Evolutionary conservation across 148 eudicot species (phyloP).

Genomic region (Chenopodium berlandieri): DNA sequence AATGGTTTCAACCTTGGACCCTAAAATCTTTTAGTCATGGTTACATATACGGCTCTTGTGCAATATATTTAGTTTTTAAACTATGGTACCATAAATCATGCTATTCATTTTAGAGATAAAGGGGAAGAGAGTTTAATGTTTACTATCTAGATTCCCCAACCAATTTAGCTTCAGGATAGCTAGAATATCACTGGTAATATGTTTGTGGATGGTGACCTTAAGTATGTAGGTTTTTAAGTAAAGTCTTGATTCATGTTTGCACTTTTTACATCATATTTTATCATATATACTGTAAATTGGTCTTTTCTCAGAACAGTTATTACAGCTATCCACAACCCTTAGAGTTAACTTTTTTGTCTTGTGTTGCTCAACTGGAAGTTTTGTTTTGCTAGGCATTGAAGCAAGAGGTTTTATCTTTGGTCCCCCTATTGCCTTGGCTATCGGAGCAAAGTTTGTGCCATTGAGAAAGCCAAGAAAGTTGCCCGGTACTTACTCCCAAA

Average conservation of each 20-base stretch:
- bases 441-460: slow-evolving; percentile 94
- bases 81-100: background rate
- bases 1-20: background rate
- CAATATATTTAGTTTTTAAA: background rate
- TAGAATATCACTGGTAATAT: background rate
- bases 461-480: slow-evolving; percentile 85
- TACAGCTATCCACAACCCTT: background rate
- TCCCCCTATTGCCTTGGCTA: slow-evolving; percentile 90
- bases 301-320: background rate
- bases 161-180: background rate
- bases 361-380: slow-evolving; percentile 5
- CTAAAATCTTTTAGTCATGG: background rate
- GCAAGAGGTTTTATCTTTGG: slow-evolving; percentile 95
- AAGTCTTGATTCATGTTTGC: background rate
- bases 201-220: background rate
- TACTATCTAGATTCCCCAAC: background rate
- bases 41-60: background rate
- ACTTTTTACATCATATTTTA: background rate
- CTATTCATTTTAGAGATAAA: slow-evolving; percentile 2
- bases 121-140: background rate
- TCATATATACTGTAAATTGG: background rate
- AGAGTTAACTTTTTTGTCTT: background rate
- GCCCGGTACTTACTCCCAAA: slow-evolving; percentile 53
- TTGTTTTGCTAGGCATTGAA: slow-evolving; percentile 62
- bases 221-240: background rate